phyloP scores from a whole-genome alignment of 1,139 yeast genomes.

The Wickerhamomyces sp. region DNA sequence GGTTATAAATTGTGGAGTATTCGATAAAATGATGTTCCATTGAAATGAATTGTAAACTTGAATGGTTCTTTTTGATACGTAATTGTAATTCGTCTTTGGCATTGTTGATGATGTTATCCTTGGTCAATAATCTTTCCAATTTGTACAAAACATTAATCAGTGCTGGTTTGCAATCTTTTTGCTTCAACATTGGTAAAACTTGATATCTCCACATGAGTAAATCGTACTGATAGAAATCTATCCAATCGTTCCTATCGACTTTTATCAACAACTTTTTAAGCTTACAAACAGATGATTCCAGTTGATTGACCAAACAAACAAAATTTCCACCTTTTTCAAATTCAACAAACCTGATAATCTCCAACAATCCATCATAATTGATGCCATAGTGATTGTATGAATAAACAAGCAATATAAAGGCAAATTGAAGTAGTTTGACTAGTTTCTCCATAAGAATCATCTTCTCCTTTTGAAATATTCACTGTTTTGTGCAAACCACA shows the following conservation, averaged over 20 bases:
- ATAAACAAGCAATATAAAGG: constrained; percentile 3
- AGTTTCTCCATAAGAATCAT: background rate
- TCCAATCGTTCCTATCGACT: constrained; percentile 2
- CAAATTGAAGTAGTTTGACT: background rate
- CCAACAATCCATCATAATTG: background rate
- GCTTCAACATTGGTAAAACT: constrained; percentile 1
- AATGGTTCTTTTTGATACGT: background rate
- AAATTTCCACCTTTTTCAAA: too few relatives aligned
- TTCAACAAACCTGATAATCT: background rate
- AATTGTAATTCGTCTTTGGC: too few relatives aligned
- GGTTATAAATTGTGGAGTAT: background rate
- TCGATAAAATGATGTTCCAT: constrained; percentile 1
- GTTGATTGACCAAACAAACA: background rate
- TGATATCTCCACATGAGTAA: constrained; percentile 1
- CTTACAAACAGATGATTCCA: background rate
- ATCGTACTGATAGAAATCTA: constrained; percentile 4
- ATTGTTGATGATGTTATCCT: too few relatives aligned
- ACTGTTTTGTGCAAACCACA: background rate
- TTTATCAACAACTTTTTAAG: background rate
- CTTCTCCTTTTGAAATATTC: background rate
- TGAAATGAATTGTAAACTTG: background rate
- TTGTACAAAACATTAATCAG: too few relatives aligned
- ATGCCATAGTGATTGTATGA: constrained; percentile 3
- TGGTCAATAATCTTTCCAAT: too few relatives aligned
- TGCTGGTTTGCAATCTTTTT: background rate